Conservation (phyloP, 768 basidiomycete genomes). For the Steccherinum ochraceum region DNA sequence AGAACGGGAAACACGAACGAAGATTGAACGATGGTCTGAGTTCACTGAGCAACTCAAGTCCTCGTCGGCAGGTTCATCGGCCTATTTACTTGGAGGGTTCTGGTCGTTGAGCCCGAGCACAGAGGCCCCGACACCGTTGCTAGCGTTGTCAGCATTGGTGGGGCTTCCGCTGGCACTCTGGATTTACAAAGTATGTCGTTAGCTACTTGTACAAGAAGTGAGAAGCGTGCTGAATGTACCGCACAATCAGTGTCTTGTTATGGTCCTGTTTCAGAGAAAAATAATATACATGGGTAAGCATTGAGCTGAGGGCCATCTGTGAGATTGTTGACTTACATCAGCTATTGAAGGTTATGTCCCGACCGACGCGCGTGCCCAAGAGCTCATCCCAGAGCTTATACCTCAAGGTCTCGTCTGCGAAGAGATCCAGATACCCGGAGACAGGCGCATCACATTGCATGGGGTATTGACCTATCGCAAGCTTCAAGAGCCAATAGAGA, state of each 20-base stretch:
- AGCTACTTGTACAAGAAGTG: background rate
- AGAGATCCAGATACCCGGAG: slow-evolving; percentile 22
- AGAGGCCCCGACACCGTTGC: slow-evolving; percentile 22
- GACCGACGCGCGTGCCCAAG: slow-evolving; percentile 31
- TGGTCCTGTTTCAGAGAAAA: slow-evolving; percentile 41
- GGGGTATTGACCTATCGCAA: slow-evolving; percentile 19
- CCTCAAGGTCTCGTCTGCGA: slow-evolving; percentile 20
- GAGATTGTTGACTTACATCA: background rate
- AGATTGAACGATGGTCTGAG: no score
- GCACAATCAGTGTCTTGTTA: slow-evolving; percentile 34
- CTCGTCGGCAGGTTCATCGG: no score
- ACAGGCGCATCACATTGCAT: slow-evolving; percentile 14
- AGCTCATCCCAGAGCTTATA: slow-evolving; percentile 18
- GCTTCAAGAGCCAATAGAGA: background rate
- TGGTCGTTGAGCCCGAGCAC: slow-evolving; percentile 3
- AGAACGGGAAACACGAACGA: no score
- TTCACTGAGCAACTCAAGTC: no score
- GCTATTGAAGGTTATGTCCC: slow-evolving; percentile 31
- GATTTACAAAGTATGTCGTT: slow-evolving; percentile 37
- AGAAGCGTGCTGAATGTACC: background rate
- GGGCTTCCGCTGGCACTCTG: slow-evolving; percentile 35
- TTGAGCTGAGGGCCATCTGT: no score
- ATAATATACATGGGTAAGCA: slow-evolving; percentile 43
- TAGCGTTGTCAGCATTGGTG: slow-evolving; percentile 24
- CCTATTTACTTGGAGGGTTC: no score